A percentile compares a stretch with the other conserved stretches of the same genome.
phyloP scores from a whole-genome alignment of 768 basidiomycete species.

The Leccinum aurantiacum region DNA sequence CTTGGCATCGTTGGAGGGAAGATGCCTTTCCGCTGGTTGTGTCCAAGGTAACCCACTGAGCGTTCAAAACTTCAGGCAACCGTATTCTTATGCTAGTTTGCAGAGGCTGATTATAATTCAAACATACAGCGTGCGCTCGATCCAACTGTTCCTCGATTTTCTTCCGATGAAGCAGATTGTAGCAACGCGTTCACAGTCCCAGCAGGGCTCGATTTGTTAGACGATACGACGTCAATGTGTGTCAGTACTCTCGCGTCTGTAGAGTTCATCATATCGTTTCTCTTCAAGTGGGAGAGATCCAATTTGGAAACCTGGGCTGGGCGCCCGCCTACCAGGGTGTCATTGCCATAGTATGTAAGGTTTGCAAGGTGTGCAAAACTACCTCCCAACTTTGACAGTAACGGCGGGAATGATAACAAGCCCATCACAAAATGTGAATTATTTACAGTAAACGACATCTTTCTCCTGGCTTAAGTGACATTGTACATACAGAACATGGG shows the following conservation, averaged over 20 bases:
- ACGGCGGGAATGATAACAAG: background rate
- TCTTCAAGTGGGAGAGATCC: slow-evolving; percentile 50
- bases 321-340: slow-evolving; percentile 6
- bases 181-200: slow-evolving; percentile 52
- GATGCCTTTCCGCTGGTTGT: background rate
- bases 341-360: background rate
- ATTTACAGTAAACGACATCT: background rate
- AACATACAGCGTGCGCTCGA: background rate
- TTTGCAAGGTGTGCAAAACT: background rate
- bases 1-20: background rate
- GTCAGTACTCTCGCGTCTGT: slow-evolving; percentile 33
- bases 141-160: background rate
- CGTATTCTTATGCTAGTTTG: background rate
- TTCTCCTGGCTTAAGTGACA: background rate
- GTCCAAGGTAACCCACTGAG: background rate
- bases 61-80: too few relatives aligned
- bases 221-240: slow-evolving; percentile 54
- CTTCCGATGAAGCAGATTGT: background rate
- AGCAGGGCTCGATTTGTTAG: slow-evolving; percentile 46
- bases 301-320: slow-evolving; percentile 54
- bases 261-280: background rate
- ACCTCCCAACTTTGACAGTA: background rate
- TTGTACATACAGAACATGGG: background rate
- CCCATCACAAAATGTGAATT: background rate
- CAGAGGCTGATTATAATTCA: background rate